Evolutionary conservation across 768 basidiomycete species (phyloP).

Genomic region (Leucocoprinus birnbaumii): DNA sequence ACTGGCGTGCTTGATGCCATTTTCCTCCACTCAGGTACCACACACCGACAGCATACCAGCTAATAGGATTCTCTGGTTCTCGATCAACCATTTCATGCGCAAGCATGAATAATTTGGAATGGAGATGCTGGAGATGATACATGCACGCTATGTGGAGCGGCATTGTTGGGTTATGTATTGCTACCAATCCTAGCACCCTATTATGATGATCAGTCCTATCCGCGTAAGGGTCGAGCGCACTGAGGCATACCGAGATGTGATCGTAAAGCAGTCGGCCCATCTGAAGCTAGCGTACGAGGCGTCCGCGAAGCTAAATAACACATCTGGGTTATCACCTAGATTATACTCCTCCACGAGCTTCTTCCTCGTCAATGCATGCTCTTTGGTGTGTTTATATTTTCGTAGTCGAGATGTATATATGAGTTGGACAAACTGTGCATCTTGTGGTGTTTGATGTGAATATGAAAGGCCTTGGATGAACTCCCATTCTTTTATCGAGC

Average conservation of each 20-base stretch:
- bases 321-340: constrained; percentile 89
- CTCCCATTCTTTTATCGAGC: constrained; percentile 89
- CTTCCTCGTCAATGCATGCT: constrained; percentile 78
- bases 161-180: constrained; percentile 85
- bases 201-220: neutral
- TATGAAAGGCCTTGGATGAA: constrained; percentile 87
- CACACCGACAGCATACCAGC: constrained; percentile 98
- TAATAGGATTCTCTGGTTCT: constrained; percentile 89
- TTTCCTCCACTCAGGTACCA: constrained; percentile 90
- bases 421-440: constrained; percentile 87
- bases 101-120: constrained; percentile 91
- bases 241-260: constrained; percentile 68
- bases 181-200: constrained; percentile 84
- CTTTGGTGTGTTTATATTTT: constrained; percentile 82
- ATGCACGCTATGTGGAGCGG: constrained; percentile 97
- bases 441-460: constrained; percentile 77
- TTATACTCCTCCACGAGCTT: constrained; percentile 82
- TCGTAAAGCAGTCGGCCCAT: constrained; percentile 91
- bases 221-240: too few relatives aligned
- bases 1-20: constrained; percentile 90
- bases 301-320: constrained; percentile 88
- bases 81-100: constrained; percentile 95
- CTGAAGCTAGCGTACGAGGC: constrained; percentile 84
- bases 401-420: constrained; percentile 91
- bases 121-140: constrained; percentile 90